Conservation (phyloP, 306 rosid genomes). For the Begonia fuchsioides region DNA sequence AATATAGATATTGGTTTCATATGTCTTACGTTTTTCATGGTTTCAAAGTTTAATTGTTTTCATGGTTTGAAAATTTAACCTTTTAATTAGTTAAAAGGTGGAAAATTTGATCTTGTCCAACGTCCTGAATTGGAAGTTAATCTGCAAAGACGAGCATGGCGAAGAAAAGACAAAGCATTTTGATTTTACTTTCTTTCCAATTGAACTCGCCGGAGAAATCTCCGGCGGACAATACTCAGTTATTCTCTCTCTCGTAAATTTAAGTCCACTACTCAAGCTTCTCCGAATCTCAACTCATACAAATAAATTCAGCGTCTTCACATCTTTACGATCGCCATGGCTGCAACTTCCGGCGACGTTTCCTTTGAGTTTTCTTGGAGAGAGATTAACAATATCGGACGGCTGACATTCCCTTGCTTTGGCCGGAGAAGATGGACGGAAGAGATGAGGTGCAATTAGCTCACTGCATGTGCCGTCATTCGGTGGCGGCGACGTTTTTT, state of each 20-base stretch:
- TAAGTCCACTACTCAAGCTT: no score
- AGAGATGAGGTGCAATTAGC: background rate
- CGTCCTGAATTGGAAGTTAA: no score
- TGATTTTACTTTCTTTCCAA: background rate
- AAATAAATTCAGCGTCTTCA: constrained; percentile 39
- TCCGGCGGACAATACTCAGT: background rate
- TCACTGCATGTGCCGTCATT: background rate
- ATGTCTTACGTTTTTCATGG: no score
- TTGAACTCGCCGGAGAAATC: background rate
- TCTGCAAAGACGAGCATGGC: no score
- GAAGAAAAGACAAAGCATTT: no score
- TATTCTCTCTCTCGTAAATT: background rate
- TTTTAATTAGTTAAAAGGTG: no score
- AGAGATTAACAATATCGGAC: background rate
- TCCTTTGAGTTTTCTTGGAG: constrained; percentile 5
- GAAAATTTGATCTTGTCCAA: no score
- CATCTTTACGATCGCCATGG: constrained; percentile 2
- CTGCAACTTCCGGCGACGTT: constrained; percentile 15
- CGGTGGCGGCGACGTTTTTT: background rate
- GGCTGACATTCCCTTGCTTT: constrained; percentile 2
- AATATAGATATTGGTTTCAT: no score
- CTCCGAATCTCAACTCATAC: constrained; percentile 7
- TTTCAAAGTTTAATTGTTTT: no score
- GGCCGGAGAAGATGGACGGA: background rate
- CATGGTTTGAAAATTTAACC: no score